These are phyloP conservation scores for Glycine latifolia DNA, from an alignment of 306 rosid species.

Conservation along the genomic window DNA sequence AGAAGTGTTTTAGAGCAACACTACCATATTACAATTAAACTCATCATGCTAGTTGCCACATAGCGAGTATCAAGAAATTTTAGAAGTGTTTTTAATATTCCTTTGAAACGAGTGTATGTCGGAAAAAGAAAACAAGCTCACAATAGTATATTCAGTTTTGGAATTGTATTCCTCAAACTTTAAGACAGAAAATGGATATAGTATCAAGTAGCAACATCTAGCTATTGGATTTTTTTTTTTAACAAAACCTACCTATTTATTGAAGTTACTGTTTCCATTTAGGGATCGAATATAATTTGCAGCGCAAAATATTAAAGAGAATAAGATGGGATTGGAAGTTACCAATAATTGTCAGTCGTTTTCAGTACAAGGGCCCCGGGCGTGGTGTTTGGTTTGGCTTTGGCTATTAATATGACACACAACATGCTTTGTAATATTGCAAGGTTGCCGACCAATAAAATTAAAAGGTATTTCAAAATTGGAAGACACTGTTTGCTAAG, in stretches of 20 bases:
- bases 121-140: not conserved
- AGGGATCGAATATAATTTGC: not conserved
- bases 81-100: not conserved
- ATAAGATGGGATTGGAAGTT: not conserved
- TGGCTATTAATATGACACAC: not conserved
- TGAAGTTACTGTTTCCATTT: not conserved
- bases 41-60: slow-evolving; percentile 1
- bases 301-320: not conserved
- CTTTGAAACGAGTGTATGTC: not conserved
- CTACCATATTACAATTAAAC: not conserved
- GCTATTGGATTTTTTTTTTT: no score
- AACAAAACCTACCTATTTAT: not conserved
- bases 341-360: not conserved
- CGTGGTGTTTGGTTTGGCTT: not conserved
- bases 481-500: not conserved
- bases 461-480: not conserved
- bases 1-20: not conserved
- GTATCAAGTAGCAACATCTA: no score
- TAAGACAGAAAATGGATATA: not conserved
- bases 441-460: not conserved
- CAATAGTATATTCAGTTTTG: slow-evolving; percentile 3
- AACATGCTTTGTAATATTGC: not conserved
- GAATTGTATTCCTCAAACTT: not conserved
- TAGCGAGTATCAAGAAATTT: not conserved
- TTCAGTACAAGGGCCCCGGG: not conserved